Evolutionary conservation across 768 basidiomycete genomes (phyloP).

Genomic region (Tephrocybe sp.): DNA sequence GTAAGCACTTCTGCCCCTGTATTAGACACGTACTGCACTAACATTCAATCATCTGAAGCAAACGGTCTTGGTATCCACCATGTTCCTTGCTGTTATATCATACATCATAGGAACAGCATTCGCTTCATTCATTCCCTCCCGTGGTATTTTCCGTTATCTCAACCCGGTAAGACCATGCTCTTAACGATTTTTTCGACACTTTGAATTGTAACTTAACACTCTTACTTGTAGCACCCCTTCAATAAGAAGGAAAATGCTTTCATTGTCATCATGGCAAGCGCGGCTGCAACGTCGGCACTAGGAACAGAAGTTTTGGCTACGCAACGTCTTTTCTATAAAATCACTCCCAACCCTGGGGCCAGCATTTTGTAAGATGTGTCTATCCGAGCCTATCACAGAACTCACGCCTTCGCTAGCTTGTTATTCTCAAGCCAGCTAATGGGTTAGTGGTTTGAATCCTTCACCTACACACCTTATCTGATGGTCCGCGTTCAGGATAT

Average conservation of each 20-base stretch:
- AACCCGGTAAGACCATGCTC: conserved; percentile 41
- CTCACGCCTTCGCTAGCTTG: conserved; percentile 17
- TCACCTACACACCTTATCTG: conserved; percentile 9
- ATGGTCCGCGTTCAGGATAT: conserved; percentile 37
- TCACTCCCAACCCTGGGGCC: conserved; percentile 41
- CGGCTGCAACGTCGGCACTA: conserved; percentile 51
- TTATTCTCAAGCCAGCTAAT: conserved; percentile 34
- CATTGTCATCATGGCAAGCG: conserved; percentile 55
- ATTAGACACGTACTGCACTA: not conserved
- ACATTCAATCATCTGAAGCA: conserved; percentile 30
- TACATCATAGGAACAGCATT: conserved; percentile 46
- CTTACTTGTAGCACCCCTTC: conserved; percentile 43
- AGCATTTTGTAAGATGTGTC: conserved; percentile 37
- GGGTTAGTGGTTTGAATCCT: conserved; percentile 13
- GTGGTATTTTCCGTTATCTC: conserved; percentile 43
- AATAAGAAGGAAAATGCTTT: conserved; percentile 61
- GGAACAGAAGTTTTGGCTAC: conserved; percentile 54
- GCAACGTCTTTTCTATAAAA: conserved; percentile 51
- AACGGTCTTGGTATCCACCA: conserved; percentile 47
- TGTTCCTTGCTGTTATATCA: conserved; percentile 52
- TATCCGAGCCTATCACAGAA: not conserved
- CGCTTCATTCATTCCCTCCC: conserved; percentile 44
- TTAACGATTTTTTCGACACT: no score
- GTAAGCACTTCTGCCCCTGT: conserved; percentile 24
- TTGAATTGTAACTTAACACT: not conserved